Base-by-base conservation (phyloP, 306 rosid genomes). In the Mimosa pudica region DNA sequence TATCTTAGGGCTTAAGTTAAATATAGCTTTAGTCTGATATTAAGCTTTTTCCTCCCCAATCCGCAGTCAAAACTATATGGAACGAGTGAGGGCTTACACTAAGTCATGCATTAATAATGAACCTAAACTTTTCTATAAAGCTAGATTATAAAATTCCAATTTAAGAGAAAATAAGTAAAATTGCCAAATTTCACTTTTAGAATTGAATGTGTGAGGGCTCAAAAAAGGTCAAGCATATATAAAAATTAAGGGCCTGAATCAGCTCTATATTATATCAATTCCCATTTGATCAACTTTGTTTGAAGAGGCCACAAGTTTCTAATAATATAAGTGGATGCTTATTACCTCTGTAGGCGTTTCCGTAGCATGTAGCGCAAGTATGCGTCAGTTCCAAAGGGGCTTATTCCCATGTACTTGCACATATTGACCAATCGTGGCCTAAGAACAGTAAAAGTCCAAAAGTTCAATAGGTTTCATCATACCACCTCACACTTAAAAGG, bases 391-490 rank as follows among this genome's bases (percentile, higher is more conserved):
- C 97, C 97, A 60, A 82, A 91, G 51, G 98, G 97, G 84, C 90
- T 88, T 72, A 95, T 91, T 60, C 93, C 97, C 99, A 95, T 95
- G 85, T 95, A 95, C 84, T 95, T 95, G 97, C 98, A 95, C 97
- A 95, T 95, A 83, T 86, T 93, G 79, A 95, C 96, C 86, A 95
- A 80, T 33, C 99, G 94, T n/a, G 99, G 90, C 91, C 99, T 95
- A 86, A 61, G 60, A 83, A 79, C 42, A 76, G 77, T 71, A 81
- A 73, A 79, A 79, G 57, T 30, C 16, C 71, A 81, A 73, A 79
- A 79, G 57, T 30, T 11, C 71, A 49, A 8, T 20, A 51, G 63
- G 79, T 66, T 77, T 77, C 82, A 83, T 49, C 52, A 82, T 51
- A 42, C 48, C 69, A 79, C 60, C 77, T 74, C 78, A 75, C 48